Base-by-base conservation (phyloP, 2,329 filamentous ascomycete species). In the Rugonectria rugulosa region DNA sequence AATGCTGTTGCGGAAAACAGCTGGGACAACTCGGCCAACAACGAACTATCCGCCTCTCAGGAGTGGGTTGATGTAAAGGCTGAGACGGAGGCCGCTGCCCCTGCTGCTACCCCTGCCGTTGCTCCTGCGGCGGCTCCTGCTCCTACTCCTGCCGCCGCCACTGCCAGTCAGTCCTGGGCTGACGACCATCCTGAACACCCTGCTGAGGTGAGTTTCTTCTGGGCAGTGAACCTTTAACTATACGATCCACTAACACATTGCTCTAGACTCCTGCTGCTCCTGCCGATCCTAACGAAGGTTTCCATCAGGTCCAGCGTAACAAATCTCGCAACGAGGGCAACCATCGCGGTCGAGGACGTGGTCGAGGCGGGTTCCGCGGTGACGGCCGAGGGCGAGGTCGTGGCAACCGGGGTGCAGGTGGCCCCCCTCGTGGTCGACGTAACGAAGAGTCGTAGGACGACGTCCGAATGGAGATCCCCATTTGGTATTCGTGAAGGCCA, bases 61-160 rank as follows among this genome's bases (percentile, higher is more conserved):
- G 90, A 93, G 63, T 95, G 91, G 85, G 88, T 96, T 57, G 75
- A 79, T 50, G 75, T 81, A 5, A 86, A 92, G 71, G 77, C 85
- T 46, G 92, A 96, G 79, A 88, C 89, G 5, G 90, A 95, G 59
- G 85, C 81, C 41, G 84, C 85, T 21, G 86, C 84, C n/a, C 83
- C 86, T 41, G 86, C 84, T 6, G n/a, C n/a, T n/a, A n/a, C 11
- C 31, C 8, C 26, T 29, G 26, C 26, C 26, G 26, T 14, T 14
- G 8, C 26, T 29, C 8, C 14, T n/a, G 10, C 29, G 12, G 12
- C 29, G 15, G 32, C 32, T 19, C 32, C 32, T 36, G 32, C 32
- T 36, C n/a, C n/a, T n/a, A n/a, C n/a, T n/a, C n/a, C n/a, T n/a
- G 77, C 78, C 8, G 29, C 29, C 29, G 73, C 77, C 32, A 70